Evolutionary conservation across 208 protist species (phyloP), one percentile per base, ranked within the genome.

Genomic region (Acanthamoeba sp.): DNA sequence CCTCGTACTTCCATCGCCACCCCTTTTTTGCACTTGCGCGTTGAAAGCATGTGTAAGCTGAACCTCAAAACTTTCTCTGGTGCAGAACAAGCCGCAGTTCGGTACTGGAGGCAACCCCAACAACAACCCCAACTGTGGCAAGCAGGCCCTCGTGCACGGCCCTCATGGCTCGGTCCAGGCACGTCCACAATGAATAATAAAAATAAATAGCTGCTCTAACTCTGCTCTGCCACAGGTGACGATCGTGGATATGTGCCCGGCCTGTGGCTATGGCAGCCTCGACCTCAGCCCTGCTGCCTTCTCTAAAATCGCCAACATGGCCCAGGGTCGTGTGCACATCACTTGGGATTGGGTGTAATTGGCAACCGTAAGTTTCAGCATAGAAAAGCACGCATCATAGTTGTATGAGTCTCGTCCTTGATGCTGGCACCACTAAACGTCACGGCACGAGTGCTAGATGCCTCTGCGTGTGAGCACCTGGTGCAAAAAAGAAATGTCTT

Each of bases 41-140:
- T 69, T 24, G 59, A 24, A 9, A 6, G 29, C 16, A 69, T 34
- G 16, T 24, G 16, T 32, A 69, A 4, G 9, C 4, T 69, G 59
- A 69, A 3, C 59, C 27, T 24, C 59, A 7, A 24, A 24, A 3
- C 7, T 32, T 24, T 24, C 4, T 40, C 2, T 27, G 16, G 4
- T 64, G 24, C 57, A 78, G 69, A 78, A 78, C 69, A 36, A 78
- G 69, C 34, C 69, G n/a, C 69, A 78, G 69, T 78, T 66, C 29
- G 57, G 57, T 6, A n/a, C 57, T 34, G 57, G 57, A 1, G 57
- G 57, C 57, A 66, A 66, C 57, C 57, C 29, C 32, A 78, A 42
- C 69, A 7, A 45, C 69, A 42, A 42, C 29, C 34, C 69, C 34
- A 36, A 78, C 69, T 78, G 69, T 42, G 69, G 69, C 69, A 78